Evolutionary conservation across 352 stramenopile genomes (phyloP), one percentile per base, ranked within the genome.

Genomic region (Phytophthora megakarya): DNA sequence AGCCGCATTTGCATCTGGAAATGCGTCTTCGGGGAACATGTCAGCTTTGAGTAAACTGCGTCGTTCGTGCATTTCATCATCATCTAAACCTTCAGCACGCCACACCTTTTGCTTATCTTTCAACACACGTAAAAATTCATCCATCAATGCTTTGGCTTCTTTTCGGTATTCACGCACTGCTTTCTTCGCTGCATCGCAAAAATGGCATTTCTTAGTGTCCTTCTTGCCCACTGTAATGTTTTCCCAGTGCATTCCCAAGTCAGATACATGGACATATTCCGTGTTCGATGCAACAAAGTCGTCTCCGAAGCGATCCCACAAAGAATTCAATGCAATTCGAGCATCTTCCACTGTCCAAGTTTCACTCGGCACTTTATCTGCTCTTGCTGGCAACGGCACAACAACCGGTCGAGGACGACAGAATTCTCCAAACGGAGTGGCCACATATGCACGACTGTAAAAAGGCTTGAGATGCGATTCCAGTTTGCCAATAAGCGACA

Each of bases 211-310:
- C 22, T 69, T 73, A 1, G 30, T 16, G 21, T 65, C 49, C 19
- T 47, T 48, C 9, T 65, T 72, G 8, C 23, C 44, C 26, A 70
- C 60, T 3, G 26, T 18, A 40, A 77, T 80, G n/a, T 54, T 73
- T 48, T 86, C 77, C 77, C 77, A 86, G 57, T 86, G 77, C 39
- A 79, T 75, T 5, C 77, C 77, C 22, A 83, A 47, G 44, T 86
- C 74, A 12, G 77, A 86, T 8, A 86, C 77, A 39, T 80, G 69
- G 33, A 70, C 46, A 38, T 80, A 86, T 25, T 73, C 66, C 2
- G 47, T 57, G 18, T 51, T 40, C 0, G 65, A 28, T 7, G 55
- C 65, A 3, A 62, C 61, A 40, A 83, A 83, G 22, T 81, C 57
- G 48, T 81, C 70, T 33, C 76, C 73, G 9, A 85, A 50, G 10